Evolutionary conservation across 2,329 filamentous ascomycete species (phyloP).

Genomic region (Clonostachys rhizophaga): DNA sequence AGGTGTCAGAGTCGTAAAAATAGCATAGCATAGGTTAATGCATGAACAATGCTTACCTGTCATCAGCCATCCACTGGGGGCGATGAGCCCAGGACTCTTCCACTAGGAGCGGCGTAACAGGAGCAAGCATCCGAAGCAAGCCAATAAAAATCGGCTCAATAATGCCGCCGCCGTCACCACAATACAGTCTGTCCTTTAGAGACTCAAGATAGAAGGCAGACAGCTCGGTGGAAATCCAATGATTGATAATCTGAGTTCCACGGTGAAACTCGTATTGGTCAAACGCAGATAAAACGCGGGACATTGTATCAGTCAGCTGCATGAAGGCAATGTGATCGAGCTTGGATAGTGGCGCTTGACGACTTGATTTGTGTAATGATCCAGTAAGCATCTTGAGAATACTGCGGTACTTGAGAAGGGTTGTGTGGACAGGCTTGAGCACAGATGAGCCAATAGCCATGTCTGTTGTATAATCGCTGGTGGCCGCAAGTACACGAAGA

Average conservation of each 20-base stretch:
- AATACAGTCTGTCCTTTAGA: slow-evolving; percentile 88
- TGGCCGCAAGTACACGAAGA: slow-evolving; percentile 85
- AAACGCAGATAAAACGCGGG: slow-evolving; percentile 61
- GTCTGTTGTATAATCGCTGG: slow-evolving; percentile 87
- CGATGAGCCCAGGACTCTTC: slow-evolving; percentile 84
- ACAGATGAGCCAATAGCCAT: slow-evolving; percentile 76
- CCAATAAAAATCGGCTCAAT: slow-evolving; percentile 65
- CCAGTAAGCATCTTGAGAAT: slow-evolving; percentile 90
- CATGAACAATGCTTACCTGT: slow-evolving; percentile 22
- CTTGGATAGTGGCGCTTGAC: slow-evolving; percentile 44
- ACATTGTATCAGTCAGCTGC: slow-evolving; percentile 64
- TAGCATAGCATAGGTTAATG: background rate
- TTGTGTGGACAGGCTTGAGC: slow-evolving; percentile 70
- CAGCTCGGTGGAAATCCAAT: slow-evolving; percentile 77
- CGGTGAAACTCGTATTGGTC: slow-evolving; percentile 77
- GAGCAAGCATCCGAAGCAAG: slow-evolving; percentile 73
- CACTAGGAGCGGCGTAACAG: slow-evolving; percentile 77
- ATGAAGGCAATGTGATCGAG: slow-evolving; percentile 73
- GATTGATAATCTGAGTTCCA: slow-evolving; percentile 67
- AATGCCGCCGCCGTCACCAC: slow-evolving; percentile 63
- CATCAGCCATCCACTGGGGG: slow-evolving; percentile 56
- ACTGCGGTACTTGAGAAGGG: slow-evolving; percentile 80
- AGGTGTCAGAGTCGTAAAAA: background rate
- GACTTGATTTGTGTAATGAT: slow-evolving; percentile 54
- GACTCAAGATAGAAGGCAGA: slow-evolving; percentile 94